phyloP scores from a whole-genome alignment of 192 early-diverging fungal species.

The Rhizophagus clarus region DNA sequence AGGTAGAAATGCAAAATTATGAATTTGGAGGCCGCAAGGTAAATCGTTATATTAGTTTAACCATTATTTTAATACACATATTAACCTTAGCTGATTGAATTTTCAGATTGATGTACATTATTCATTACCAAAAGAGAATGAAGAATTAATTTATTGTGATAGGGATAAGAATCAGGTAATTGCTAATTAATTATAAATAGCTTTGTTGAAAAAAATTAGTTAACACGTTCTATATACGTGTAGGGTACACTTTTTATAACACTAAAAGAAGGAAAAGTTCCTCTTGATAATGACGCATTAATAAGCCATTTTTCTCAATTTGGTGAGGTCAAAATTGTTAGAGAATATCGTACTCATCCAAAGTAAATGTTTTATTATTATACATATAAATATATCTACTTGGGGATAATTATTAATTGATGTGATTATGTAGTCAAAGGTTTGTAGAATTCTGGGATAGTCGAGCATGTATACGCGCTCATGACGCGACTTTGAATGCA shows the following conservation, averaged over 20 bases:
- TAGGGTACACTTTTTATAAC: slow-evolving; percentile 53
- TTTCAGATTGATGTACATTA: slow-evolving; percentile 56
- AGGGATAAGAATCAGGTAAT: slow-evolving; percentile 51
- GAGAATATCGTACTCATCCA: slow-evolving; percentile 25
- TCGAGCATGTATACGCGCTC: slow-evolving; percentile 37
- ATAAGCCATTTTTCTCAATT: slow-evolving; percentile 41
- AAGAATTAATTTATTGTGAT: slow-evolving; percentile 40
- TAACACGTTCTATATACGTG: not conserved
- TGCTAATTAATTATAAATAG: not conserved
- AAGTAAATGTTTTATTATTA: slow-evolving; percentile 12
- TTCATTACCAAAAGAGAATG: slow-evolving; percentile 51
- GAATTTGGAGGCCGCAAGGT: slow-evolving; percentile 43
- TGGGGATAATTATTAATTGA: not conserved
- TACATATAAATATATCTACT: not conserved
- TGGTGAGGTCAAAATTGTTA: slow-evolving; percentile 53
- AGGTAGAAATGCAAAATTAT: slow-evolving; percentile 41
- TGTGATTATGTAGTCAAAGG: slow-evolving; percentile 36
- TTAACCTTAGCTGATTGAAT: not conserved
- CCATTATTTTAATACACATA: not conserved
- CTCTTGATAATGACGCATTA: slow-evolving; percentile 41
- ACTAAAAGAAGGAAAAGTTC: slow-evolving; percentile 40
- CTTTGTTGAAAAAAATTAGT: no score
- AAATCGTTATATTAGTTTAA: slow-evolving; percentile 2
- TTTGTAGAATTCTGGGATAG: slow-evolving; percentile 50
- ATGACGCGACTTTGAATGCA: slow-evolving; percentile 12